phyloP scores from a whole-genome alignment of 2,329 filamentous ascomycete genomes.

The Fusarium stilboides region DNA sequence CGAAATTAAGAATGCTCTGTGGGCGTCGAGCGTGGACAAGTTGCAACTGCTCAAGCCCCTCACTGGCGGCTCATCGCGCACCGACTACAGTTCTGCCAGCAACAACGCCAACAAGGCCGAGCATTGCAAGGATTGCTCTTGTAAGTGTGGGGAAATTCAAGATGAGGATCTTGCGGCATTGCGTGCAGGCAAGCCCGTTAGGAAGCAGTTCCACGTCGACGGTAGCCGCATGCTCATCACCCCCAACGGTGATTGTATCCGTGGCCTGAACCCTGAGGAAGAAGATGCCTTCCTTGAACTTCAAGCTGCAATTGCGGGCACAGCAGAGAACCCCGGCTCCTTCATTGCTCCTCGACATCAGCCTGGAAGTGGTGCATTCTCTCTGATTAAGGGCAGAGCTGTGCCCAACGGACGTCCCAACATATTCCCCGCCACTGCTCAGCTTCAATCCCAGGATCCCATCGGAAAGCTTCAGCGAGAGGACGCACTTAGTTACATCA shows the following conservation, averaged over 20 bases:
- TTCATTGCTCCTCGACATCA: conserved; percentile 72
- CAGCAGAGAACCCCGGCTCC: conserved; percentile 67
- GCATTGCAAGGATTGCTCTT: conserved; percentile 56
- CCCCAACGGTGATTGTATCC: conserved; percentile 82
- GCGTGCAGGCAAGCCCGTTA: conserved; percentile 70
- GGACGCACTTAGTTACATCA: conserved; percentile 77
- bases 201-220: conserved; percentile 71
- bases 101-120: conserved; percentile 45
- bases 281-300: conserved; percentile 80
- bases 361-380: conserved; percentile 69
- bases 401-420: conserved; percentile 75
- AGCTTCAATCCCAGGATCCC: conserved; percentile 68
- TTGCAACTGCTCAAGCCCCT: conserved; percentile 58
- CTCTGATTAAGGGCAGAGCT: conserved; percentile 74
- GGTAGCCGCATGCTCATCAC: conserved; percentile 80
- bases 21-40: conserved; percentile 54
- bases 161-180: conserved; percentile 69
- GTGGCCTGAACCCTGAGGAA: conserved; percentile 77
- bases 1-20: conserved; percentile 54
- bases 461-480: conserved; percentile 77
- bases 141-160: conserved; percentile 59
- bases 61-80: conserved; percentile 49
- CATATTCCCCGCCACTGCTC: conserved; percentile 69
- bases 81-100: conserved; percentile 46
- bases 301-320: conserved; percentile 70